Evolutionary conservation across 257 asterid genomes (phyloP), one percentile per base, ranked within the genome.

Genomic region (Solanum rostratum): DNA sequence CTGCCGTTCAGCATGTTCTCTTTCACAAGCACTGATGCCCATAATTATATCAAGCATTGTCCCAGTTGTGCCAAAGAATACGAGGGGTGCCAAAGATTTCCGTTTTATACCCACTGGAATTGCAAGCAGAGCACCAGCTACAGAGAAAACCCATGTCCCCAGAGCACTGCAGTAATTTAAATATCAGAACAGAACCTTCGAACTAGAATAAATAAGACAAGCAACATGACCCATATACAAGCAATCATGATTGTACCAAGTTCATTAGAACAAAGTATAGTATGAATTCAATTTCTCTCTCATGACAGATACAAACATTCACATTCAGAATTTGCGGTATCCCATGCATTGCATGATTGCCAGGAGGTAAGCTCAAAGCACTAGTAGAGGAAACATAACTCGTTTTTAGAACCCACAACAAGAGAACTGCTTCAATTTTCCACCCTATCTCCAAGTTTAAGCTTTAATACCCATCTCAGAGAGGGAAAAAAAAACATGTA

Each of bases 131-230:
- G 99, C 98, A 54, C 99, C 98, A 10, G 91, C 97, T 37, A 96
- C 95, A 0, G 99, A 96, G 90, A 96, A 94, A 20, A 96, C 96
- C 99, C 99, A 96, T 14, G 97, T 96, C 52, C 99, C 99, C 82
- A 96, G 85, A 27, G 98, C 99, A 88, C 97, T 95, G 94, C 83
- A 87, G 49, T 33, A 24, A 59, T 83, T 37, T 14, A 70, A 43
- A 29, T 15, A 37, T 78, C 82, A 78, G 82, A 50, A n/a, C 19
- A 45, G n/a, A 73, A 73, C 6, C 30, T 24, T 46, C n/a, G 4
- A 6, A 22, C 24, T 46, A 74, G 24, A 46, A 24, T 46, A 74
- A 74, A 46, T 15, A 74, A 3, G 43, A 46, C 82, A 10, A 50
- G 29, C 46, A 27, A 78, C 81, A 50, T 13, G 63, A 18, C 27